Conservation (phyloP, 2,329 filamentous ascomycete species). For the Ceratocystis eucalypticola region DNA sequence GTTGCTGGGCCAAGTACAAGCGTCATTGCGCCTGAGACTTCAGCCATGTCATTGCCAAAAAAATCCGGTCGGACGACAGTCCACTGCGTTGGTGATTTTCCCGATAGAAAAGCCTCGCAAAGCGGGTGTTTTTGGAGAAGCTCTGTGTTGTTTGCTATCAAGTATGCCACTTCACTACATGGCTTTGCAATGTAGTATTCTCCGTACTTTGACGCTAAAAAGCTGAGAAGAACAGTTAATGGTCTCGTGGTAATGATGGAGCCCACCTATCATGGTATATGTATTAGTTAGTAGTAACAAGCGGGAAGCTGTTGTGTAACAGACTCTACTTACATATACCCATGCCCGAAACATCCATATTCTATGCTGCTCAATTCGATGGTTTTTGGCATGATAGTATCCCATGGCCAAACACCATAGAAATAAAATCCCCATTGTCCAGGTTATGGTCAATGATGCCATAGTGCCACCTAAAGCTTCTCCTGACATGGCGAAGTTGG, state of each 20-base stretch:
- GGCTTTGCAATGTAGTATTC: slow-evolving; percentile 6
- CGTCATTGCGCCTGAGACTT: background rate
- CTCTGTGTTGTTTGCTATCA: slow-evolving; percentile 5
- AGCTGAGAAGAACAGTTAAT: background rate
- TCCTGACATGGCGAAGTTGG: slow-evolving; percentile 6
- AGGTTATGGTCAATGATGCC: slow-evolving; percentile 6
- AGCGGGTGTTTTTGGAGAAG: slow-evolving; percentile 6
- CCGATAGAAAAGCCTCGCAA: slow-evolving; percentile 6
- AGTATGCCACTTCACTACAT: slow-evolving; percentile 10
- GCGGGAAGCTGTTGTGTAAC: background rate
- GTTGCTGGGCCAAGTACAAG: slow-evolving; percentile 4
- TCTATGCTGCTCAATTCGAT: slow-evolving; percentile 6
- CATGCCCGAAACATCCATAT: slow-evolving; percentile 14
- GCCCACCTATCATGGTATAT: background rate
- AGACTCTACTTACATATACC: slow-evolving; percentile 10
- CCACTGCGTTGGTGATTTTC: background rate
- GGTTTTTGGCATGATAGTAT: background rate
- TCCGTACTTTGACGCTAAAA: background rate
- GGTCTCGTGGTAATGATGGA: background rate
- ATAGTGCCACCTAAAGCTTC: slow-evolving; percentile 3
- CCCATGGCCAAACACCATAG: background rate
- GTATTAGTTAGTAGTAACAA: background rate
- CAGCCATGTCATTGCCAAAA: slow-evolving; percentile 1
- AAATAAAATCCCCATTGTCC: slow-evolving; percentile 5
- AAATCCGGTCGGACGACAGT: background rate